Base-by-base conservation (phyloP, 179 eudicot genomes). In the Dionaea muscipula region DNA sequence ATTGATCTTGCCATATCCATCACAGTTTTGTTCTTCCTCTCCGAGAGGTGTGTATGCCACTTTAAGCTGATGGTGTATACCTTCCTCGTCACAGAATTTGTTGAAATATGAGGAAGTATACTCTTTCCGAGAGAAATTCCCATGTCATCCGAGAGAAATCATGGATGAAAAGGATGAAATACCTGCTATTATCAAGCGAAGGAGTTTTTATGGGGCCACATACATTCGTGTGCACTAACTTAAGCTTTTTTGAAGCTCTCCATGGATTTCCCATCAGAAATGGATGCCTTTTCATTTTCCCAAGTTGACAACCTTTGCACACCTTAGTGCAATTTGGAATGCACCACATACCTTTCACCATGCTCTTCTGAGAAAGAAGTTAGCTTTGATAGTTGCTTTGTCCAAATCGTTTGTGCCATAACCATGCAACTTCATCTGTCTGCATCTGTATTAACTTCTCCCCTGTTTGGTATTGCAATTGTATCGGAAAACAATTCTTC, bases 111-210 rank as follows among this genome's bases (percentile, higher is more conserved):
- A 2, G 13, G 48, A 44, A 2, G 44, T 53, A 33, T 62, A 45
- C 26, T 37, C 41, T 18, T n/a, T 37, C 7, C 55, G 27, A 65
- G 51, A 17, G 51, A 57, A 2, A 51, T n/a, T n/a, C 63, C 57
- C 57, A 57, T 9, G 59, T 50, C 38, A 65, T 65, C 16, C 57
- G 16, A 8, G 56, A 17, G 19, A 17, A 52, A 35, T 58, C 59
- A 51, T 65, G 46, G 13, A 51, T 65, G 52, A 55, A 56, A 55
- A 14, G n/a, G 16, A 48, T 64, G 35, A 48, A 55, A n/a, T 47
- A 56, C n/a, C 24, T 51, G 13, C n/a, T 18, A 0, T 52, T 7
- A 0, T 57, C 27, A 2, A 35, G 49, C 18, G 52, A 57, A 2
- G 46, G 35, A 6, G 68, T 47, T 3, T 24, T 46, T 41, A 56